phyloP scores from a whole-genome alignment of 1,284 basidiomycete species.

The Caloboletus firmus region DNA sequence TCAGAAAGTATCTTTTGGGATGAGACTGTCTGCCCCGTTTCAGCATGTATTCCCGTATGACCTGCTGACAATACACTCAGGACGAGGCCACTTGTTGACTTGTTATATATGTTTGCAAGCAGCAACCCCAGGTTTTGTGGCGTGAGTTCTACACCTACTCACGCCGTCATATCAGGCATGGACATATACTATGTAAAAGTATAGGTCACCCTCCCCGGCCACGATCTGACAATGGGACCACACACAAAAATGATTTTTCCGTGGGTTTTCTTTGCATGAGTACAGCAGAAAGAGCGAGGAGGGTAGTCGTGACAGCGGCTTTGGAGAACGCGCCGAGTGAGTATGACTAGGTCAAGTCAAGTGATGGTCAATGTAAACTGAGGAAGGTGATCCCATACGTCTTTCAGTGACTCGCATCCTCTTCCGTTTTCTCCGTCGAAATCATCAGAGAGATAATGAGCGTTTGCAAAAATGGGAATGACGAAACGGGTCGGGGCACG shows the following conservation, averaged over 20 bases:
- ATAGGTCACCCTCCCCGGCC: neutral
- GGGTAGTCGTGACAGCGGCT: neutral
- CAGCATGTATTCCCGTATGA: neutral
- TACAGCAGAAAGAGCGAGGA: too few relatives aligned
- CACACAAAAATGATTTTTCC: neutral
- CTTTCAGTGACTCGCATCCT: neutral
- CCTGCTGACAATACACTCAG: neutral
- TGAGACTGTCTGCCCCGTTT: neutral
- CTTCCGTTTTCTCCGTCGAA: neutral
- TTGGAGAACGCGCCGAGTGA: neutral
- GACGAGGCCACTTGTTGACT: neutral
- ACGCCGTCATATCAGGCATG: neutral
- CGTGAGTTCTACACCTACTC: neutral
- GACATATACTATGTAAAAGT: neutral
- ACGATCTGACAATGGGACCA: neutral
- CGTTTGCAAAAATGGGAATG: neutral
- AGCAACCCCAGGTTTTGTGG: neutral
- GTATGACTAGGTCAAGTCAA: neutral
- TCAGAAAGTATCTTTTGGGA: constrained; percentile 1
- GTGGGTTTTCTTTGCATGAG: neutral
- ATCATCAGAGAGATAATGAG: neutral
- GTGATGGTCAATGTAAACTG: neutral
- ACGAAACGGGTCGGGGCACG: neutral
- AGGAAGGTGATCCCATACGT: too few relatives aligned
- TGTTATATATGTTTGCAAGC: neutral